A percentile compares a stretch with the other conserved stretches of the same genome.
Conservation (phyloP, 768 basidiomycete genomes). For the Podaxis sp. region DNA sequence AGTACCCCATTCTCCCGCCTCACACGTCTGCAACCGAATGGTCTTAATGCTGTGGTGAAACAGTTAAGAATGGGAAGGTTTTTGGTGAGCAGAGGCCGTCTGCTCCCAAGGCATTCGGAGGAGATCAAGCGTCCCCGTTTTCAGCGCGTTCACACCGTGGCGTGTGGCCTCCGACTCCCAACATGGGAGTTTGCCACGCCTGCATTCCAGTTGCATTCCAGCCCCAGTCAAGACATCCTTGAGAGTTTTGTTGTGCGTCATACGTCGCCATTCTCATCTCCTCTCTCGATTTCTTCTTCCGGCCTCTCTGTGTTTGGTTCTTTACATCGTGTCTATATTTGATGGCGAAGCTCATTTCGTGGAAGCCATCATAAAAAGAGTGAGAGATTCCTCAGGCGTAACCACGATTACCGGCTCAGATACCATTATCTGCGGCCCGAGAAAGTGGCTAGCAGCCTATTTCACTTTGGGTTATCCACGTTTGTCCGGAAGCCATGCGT, state of each 20-base stretch:
- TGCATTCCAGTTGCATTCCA: slow-evolving; percentile 12
- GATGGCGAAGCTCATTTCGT: slow-evolving; percentile 6
- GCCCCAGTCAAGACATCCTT: slow-evolving; percentile 11
- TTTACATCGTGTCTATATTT: slow-evolving; percentile 12
- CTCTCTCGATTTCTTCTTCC: slow-evolving; percentile 6
- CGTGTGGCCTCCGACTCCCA: slow-evolving; percentile 20
- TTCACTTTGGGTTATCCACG: slow-evolving; percentile 22
- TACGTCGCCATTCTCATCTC: slow-evolving; percentile 6
- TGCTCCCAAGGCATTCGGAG: slow-evolving; percentile 8
- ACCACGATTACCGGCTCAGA: slow-evolving; percentile 16
- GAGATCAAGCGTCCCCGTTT: slow-evolving; percentile 4
- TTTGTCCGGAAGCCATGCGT: slow-evolving; percentile 18
- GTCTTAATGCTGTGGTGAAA: slow-evolving; percentile 10
- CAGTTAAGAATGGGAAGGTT: slow-evolving; percentile 11
- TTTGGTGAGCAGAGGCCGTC: neutral
- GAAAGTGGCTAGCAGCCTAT: slow-evolving; percentile 18
- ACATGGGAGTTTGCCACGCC: slow-evolving; percentile 19
- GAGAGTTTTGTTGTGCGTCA: slow-evolving; percentile 8
- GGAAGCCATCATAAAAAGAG: slow-evolving; percentile 11
- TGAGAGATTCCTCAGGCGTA: slow-evolving; percentile 13
- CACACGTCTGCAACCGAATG: slow-evolving; percentile 11
- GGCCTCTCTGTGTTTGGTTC: slow-evolving; percentile 2
- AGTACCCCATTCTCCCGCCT: slow-evolving; percentile 16
- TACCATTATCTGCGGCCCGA: slow-evolving; percentile 11
- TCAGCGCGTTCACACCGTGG: slow-evolving; percentile 18